Conservation (phyloP, 495 filamentous ascomycete genomes). For the Lepraria neglecta region DNA sequence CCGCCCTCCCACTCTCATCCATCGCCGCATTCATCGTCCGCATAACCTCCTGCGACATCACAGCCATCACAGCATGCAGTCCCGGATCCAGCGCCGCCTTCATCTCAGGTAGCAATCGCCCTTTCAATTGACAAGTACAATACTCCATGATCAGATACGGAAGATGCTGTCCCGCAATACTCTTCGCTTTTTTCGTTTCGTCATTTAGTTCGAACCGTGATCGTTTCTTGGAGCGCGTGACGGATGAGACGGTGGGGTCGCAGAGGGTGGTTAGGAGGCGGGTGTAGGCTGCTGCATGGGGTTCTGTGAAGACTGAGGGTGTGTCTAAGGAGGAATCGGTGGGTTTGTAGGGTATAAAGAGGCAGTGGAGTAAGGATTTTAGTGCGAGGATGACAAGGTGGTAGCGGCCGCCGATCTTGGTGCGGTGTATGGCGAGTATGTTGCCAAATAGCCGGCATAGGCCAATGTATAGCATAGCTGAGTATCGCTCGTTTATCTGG, state of each 20-base stretch:
- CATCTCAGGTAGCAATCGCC: constrained; percentile 50
- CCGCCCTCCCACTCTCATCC: constrained; percentile 58
- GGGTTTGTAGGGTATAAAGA: constrained; percentile 50
- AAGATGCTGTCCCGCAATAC: constrained; percentile 68
- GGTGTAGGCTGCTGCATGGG: constrained; percentile 57
- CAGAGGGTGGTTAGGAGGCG: constrained; percentile 71
- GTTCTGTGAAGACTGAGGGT: constrained; percentile 44
- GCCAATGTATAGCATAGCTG: constrained; percentile 52
- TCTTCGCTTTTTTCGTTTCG: constrained; percentile 67
- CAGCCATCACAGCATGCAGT: constrained; percentile 63
- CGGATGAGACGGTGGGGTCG: constrained; percentile 69
- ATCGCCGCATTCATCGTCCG: constrained; percentile 61
- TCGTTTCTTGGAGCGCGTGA: constrained; percentile 44
- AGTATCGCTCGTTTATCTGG: constrained; percentile 35
- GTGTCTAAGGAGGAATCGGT: constrained; percentile 25
- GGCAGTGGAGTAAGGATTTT: constrained; percentile 54
- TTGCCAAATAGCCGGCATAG: constrained; percentile 54
- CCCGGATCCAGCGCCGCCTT: constrained; percentile 65
- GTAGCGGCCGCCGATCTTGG: constrained; percentile 61
- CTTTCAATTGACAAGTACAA: constrained; percentile 56
- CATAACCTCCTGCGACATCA: constrained; percentile 58
- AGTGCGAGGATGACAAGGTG: constrained; percentile 61
- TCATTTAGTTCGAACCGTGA: constrained; percentile 55
- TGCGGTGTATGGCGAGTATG: constrained; percentile 54
- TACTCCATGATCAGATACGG: constrained; percentile 67